Percentiles rank a stretch among this genome's conserved stretches.
Conservation (phyloP, 768 basidiomycete species). For the Phanerochaete sordida region DNA sequence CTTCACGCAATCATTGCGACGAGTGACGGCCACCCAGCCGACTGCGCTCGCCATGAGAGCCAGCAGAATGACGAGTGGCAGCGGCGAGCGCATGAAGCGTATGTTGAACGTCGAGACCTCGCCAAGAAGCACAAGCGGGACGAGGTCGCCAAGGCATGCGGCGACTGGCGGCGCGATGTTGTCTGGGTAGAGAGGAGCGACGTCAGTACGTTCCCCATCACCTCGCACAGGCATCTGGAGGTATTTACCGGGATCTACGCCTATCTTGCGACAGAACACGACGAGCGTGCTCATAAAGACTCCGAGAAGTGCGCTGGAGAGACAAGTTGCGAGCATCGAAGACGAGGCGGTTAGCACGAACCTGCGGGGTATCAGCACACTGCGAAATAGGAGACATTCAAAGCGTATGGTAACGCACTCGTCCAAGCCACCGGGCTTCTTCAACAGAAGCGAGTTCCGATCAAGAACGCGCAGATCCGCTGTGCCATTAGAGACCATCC, state of each 20-base stretch:
- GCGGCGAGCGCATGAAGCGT: constrained; percentile 54
- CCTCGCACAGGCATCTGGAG: background rate
- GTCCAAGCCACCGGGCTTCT: constrained; percentile 28
- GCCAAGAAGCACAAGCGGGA: constrained; percentile 86
- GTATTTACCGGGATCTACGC: constrained; percentile 76
- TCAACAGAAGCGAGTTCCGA: too few species aligned
- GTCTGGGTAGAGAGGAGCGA: constrained; percentile 44
- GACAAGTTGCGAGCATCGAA: constrained; percentile 76
- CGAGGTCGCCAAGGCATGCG: constrained; percentile 86
- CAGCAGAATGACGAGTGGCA: constrained; percentile 55
- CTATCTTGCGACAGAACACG: constrained; percentile 68
- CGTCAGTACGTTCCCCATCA: background rate
- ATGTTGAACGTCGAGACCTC: constrained; percentile 70
- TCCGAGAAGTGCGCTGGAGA: constrained; percentile 77
- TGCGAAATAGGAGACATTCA: background rate
- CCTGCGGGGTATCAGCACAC: constrained; percentile 35
- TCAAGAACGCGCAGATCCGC: background rate
- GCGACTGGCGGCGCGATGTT: constrained; percentile 97
- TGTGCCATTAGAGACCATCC: background rate
- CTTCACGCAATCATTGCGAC: constrained; percentile 64
- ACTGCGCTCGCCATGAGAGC: constrained; percentile 45
- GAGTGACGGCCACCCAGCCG: constrained; percentile 51
- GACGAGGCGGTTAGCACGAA: constrained; percentile 75
- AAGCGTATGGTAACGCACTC: constrained; percentile 26
- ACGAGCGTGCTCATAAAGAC: constrained; percentile 90